Evolutionary conservation across 306 rosid genomes (phyloP).

Genomic region (Comarum palustre): DNA sequence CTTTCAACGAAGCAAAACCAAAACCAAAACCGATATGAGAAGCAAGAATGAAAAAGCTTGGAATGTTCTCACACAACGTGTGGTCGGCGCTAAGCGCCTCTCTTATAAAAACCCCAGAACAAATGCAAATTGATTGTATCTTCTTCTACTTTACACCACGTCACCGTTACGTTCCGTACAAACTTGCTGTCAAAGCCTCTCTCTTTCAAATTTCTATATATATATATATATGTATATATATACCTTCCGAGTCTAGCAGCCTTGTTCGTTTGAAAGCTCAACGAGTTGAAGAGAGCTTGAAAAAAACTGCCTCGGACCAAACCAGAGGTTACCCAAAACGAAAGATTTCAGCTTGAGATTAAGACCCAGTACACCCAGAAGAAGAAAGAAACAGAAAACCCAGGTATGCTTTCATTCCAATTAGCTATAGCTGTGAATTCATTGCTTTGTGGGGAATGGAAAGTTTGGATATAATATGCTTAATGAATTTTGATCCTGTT

Average conservation of each 20-base stretch:
- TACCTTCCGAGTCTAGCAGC: background rate
- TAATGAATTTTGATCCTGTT: background rate
- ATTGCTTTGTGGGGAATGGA: background rate
- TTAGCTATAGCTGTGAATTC: background rate
- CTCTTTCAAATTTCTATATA: too few species aligned
- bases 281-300: background rate
- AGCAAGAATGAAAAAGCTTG: conserved; percentile 10
- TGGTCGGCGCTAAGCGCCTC: conserved; percentile 35
- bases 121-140: conserved; percentile 1
- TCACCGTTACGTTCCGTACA: conserved; percentile 22
- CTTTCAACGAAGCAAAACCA: background rate
- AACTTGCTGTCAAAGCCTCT: conserved; percentile 3
- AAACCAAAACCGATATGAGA: background rate
- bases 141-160: background rate
- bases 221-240: too few species aligned
- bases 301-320: conserved; percentile 4
- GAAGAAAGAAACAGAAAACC: background rate
- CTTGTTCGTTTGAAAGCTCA: background rate
- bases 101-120: background rate
- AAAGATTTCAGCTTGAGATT: background rate
- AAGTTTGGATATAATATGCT: background rate
- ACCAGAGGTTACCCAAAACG: too few species aligned
- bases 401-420: conserved; percentile 12
- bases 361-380: background rate
- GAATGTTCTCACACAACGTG: conserved; percentile 38